Conservation (phyloP, 2,329 filamentous ascomycete genomes). For the Pseudopyricularia javanii region DNA sequence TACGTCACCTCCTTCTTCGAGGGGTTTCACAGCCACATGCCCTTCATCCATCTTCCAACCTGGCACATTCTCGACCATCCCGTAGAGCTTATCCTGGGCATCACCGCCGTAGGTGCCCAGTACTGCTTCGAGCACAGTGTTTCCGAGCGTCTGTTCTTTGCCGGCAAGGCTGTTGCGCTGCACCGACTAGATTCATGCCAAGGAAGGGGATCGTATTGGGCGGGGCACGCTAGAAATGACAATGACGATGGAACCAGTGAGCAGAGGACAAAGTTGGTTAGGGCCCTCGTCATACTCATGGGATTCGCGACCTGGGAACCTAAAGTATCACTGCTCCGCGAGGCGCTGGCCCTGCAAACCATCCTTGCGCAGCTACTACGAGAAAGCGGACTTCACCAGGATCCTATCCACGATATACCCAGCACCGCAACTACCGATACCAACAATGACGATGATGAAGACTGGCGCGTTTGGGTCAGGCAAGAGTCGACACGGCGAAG, state of each 20-base stretch:
- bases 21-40: slow-evolving; percentile 33
- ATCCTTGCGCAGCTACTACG: slow-evolving; percentile 41
- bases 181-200: background rate
- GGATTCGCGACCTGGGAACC: slow-evolving; percentile 49
- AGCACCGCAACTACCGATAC: background rate
- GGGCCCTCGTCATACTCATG: slow-evolving; percentile 38
- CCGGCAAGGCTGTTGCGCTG: slow-evolving; percentile 36
- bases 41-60: slow-evolving; percentile 16
- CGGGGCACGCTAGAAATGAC: background rate
- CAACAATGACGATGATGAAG: background rate
- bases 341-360: slow-evolving; percentile 43
- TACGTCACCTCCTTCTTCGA: slow-evolving; percentile 10
- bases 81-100: slow-evolving; percentile 32
- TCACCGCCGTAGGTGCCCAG: slow-evolving; percentile 34
- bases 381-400: slow-evolving; percentile 17
- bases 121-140: slow-evolving; percentile 35
- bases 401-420: background rate
- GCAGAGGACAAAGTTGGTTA: slow-evolving; percentile 31
- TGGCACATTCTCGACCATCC: slow-evolving; percentile 3
- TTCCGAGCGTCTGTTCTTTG: slow-evolving; percentile 44
- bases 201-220: background rate
- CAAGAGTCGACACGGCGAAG: slow-evolving; percentile 38
- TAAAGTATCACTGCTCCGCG: slow-evolving; percentile 35
- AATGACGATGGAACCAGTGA: background rate
- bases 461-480: slow-evolving; percentile 30